phyloP scores from a whole-genome alignment of 306 rosid genomes.

The Rosa lucieae region DNA sequence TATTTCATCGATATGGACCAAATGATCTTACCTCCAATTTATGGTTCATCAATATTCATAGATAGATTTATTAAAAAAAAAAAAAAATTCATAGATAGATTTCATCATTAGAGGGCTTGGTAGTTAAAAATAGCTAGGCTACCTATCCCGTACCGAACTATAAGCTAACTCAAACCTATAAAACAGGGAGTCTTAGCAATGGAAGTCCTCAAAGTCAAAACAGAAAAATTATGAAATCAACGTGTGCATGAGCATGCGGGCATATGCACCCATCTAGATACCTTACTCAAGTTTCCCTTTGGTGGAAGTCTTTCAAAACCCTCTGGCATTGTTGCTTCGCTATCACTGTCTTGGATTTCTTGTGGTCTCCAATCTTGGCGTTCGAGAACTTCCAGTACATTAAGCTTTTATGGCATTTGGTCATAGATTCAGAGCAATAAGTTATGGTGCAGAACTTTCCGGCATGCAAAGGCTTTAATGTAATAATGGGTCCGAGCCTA shows the following conservation, averaged over 20 bases:
- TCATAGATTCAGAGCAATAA: background rate
- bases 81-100: background rate
- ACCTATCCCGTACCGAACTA: constrained; percentile 48
- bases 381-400: background rate
- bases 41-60: background rate
- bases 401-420: background rate
- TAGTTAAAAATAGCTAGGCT: constrained; percentile 60
- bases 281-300: constrained; percentile 4
- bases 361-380: background rate
- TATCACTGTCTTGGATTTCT: background rate
- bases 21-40: background rate
- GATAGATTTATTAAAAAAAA: background rate
- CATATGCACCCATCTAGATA: background rate
- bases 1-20: background rate
- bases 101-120: constrained; percentile 20
- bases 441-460: background rate
- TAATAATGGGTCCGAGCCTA: background rate
- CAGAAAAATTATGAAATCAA: background rate
- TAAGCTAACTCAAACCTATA: constrained; percentile 58
- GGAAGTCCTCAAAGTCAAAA: constrained; percentile 44
- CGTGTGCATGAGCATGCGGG: constrained; percentile 16
- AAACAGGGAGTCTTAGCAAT: background rate
- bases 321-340: background rate
- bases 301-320: constrained; percentile 7
- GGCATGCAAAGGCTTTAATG: background rate